phyloP scores from a whole-genome alignment of 106 monocot species.

The Dioscorea alata region DNA sequence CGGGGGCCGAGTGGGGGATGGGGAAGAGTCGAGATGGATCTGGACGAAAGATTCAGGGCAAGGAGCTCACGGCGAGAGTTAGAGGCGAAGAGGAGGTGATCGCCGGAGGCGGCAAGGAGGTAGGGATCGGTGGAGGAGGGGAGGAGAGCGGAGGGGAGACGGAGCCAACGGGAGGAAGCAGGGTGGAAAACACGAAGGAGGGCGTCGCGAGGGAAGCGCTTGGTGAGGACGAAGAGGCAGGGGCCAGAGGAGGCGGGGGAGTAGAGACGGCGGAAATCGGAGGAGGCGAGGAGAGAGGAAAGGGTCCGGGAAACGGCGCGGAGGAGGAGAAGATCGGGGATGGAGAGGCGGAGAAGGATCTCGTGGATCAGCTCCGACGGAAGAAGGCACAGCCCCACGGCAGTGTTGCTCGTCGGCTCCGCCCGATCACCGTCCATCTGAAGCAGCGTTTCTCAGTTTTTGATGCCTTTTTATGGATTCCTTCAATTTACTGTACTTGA shows the following conservation, averaged over 20 bases:
- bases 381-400: slow-evolving; percentile 40
- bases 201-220: slow-evolving; percentile 45
- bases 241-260: slow-evolving; percentile 17
- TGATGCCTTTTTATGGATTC: too few species aligned
- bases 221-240: slow-evolving; percentile 54
- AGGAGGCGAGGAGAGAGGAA: slow-evolving; percentile 21
- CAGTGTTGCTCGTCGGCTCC: not conserved
- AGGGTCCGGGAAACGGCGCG: slow-evolving; percentile 28
- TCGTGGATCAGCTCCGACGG: slow-evolving; percentile 53
- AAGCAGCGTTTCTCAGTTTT: too few species aligned
- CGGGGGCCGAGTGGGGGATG: slow-evolving; percentile 49
- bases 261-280: slow-evolving; percentile 45
- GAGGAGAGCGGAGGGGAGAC: slow-evolving; percentile 30
- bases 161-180: slow-evolving; percentile 52
- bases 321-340: slow-evolving; percentile 38
- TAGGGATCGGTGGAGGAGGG: slow-evolving; percentile 39
- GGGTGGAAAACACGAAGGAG: slow-evolving; percentile 54
- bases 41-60: slow-evolving; percentile 30
- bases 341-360: slow-evolving; percentile 36
- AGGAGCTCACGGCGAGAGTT: slow-evolving; percentile 53
- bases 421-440: slow-evolving; percentile 3
- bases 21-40: slow-evolving; percentile 24
- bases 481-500: too few species aligned
- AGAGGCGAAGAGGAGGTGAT: slow-evolving; percentile 59
- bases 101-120: slow-evolving; percentile 48